Base-by-base conservation (phyloP, 345 rosid species). In the Mallotus nudiflorus region DNA sequence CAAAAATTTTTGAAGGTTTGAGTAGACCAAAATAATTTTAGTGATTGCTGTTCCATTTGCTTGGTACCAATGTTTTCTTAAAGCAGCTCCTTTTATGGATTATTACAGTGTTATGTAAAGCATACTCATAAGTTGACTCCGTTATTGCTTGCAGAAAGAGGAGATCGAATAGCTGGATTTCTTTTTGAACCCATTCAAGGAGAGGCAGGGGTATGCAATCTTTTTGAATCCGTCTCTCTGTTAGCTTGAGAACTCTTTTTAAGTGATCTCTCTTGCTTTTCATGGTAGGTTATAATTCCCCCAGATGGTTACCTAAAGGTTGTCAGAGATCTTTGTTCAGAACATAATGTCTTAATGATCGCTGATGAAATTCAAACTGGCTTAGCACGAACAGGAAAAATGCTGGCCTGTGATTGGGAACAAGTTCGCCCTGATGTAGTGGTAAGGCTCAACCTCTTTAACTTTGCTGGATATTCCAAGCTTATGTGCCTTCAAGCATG, bases 111-210 rank as follows among this genome's bases (percentile, higher is more conserved):
- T 14, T 18, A 20, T 57, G 46, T 4, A 31, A 55, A 46, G 9
- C 13, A 12, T 25, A 19, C 22, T 65, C 24, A 45, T 27, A 31
- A 69, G n/a, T n/a, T 16, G 7, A 55, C n/a, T 55, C 28, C 49
- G 50, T 65, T 66, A 37, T 82, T 81, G 25, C 62, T 22, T 83
- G 42, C 85, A 92, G 97, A 92, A 68, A 78, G 70, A 25, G 97
- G 93, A 81, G 87, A 92, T 55, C 82, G 54, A 59, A 88, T 93
- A 49, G 94, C 97, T 0, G 98, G 92, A 80, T 93, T 91, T 85
- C 92, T 95, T 72, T 95, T 92, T 35, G 99, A 95, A 76, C 97
- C 99, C 15, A 90, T 95, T 80, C 97, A 92, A 89, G 99, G 99
- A 58, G 99, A 95, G 80, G 97, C 99, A 69, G 97, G 99, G 85